Percentiles rank a stretch among this genome's conserved stretches.
Conservation (phyloP, 2,329 filamentous ascomycete genomes). For the Cordyceps fumosorosea region DNA sequence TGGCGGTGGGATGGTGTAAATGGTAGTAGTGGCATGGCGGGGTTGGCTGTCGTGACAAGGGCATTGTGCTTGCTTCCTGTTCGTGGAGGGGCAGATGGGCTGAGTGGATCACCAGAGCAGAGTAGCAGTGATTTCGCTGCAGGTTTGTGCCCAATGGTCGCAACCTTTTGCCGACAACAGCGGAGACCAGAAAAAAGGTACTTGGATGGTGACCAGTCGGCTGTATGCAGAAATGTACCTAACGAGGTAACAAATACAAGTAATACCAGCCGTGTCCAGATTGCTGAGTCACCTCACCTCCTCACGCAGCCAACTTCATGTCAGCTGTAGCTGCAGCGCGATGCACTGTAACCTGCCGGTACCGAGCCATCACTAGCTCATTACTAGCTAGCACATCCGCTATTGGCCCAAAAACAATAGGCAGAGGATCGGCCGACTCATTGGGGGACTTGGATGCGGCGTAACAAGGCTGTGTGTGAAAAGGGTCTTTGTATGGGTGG, state of each 20-base stretch:
- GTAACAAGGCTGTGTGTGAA: neutral
- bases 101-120: neutral
- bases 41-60: neutral
- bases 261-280: too few relatives aligned
- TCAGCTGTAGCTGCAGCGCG: too few relatives aligned
- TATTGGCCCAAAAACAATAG: neutral
- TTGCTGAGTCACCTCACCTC: neutral
- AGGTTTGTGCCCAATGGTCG: neutral
- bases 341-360: neutral
- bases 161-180: neutral
- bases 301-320: neutral
- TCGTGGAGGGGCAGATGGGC: neutral
- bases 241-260: neutral
- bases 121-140: neutral
- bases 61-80: neutral
- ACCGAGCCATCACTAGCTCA: conserved; percentile 1
- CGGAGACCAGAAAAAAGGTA: neutral
- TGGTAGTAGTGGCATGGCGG: neutral
- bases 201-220: neutral
- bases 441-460: neutral
- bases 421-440: neutral
- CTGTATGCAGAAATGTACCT: neutral
- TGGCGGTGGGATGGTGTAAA: conserved; percentile 1
- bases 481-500: too few relatives aligned
- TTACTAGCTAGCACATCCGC: conserved; percentile 2